A percentile compares a stretch with the other conserved stretches of the same genome.
phyloP scores from a whole-genome alignment of 2,329 filamentous ascomycete genomes.

The Aspergillus sp. region DNA sequence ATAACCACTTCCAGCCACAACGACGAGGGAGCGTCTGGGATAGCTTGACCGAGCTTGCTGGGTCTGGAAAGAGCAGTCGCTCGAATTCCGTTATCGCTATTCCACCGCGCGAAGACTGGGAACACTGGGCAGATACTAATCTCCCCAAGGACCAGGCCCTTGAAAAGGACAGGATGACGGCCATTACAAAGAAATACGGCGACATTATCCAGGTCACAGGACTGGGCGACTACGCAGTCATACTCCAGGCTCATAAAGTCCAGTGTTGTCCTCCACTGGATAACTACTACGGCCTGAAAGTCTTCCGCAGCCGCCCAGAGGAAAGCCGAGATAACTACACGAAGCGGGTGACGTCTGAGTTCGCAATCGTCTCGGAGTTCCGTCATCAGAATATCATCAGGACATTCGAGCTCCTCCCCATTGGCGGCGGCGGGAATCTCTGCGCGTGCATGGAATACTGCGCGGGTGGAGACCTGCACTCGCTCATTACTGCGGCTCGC shows the following conservation, averaged over 20 bases:
- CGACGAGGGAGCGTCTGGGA: neutral
- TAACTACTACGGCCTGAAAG: neutral
- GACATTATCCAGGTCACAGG: neutral
- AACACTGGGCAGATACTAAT: neutral
- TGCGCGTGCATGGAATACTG: neutral
- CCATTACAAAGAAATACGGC: neutral
- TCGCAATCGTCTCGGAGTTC: neutral
- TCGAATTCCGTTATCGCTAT: neutral
- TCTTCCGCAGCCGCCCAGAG: neutral
- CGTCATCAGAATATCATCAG: neutral
- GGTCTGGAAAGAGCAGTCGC: neutral
- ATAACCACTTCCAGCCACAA: neutral
- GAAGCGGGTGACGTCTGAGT: neutral
- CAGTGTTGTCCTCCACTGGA: neutral
- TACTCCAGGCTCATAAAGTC: neutral
- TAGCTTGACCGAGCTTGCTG: neutral
- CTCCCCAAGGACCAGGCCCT: neutral
- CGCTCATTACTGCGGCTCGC: neutral
- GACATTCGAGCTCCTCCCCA: neutral
- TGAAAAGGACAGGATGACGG: neutral
- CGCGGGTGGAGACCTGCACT: neutral
- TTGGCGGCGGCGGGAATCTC: neutral
- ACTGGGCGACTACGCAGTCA: neutral
- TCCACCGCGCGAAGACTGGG: neutral
- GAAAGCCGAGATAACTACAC: neutral